Conservation (phyloP, 371 early-diverging fungal genomes). For the Apophysomyces trapeziformis region DNA sequence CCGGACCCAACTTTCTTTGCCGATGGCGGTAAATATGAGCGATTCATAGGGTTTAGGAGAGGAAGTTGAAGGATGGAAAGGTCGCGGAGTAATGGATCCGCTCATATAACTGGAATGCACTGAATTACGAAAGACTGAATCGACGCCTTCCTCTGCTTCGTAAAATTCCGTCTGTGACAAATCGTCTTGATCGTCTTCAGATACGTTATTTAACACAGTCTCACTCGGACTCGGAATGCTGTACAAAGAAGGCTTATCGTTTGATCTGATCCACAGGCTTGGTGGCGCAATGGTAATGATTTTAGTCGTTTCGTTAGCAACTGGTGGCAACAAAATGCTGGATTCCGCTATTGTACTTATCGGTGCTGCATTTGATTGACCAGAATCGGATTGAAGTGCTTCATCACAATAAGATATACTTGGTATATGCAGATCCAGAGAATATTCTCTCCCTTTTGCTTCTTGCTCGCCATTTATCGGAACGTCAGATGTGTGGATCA, state of each 20-base stretch:
- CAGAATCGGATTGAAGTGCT: slow-evolving; percentile 52
- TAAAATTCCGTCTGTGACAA: slow-evolving; percentile 38
- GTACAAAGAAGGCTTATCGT: slow-evolving; percentile 20
- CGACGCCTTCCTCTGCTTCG: slow-evolving; percentile 31
- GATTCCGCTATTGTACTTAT: slow-evolving; percentile 34
- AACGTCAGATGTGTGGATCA: slow-evolving; percentile 53
- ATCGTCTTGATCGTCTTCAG: slow-evolving; percentile 19
- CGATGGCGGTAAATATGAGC: slow-evolving; percentile 43
- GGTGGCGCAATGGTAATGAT: slow-evolving; percentile 45
- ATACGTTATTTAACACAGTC: slow-evolving; percentile 20
- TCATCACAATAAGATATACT: slow-evolving; percentile 65
- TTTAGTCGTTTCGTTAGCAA: slow-evolving; percentile 45
- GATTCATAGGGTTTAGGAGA: slow-evolving; percentile 38
- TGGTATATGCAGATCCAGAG: slow-evolving; percentile 60
- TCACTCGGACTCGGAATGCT: slow-evolving; percentile 26
- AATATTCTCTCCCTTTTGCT: slow-evolving; percentile 41
- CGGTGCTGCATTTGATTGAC: slow-evolving; percentile 1
- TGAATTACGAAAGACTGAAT: slow-evolving; percentile 20
- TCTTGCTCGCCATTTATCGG: neutral
- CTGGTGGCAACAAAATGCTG: slow-evolving; percentile 42
- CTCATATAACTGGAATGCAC: slow-evolving; percentile 32
- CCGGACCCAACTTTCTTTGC: slow-evolving; percentile 42
- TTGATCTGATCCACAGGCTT: slow-evolving; percentile 40
- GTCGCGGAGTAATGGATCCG: slow-evolving; percentile 37
- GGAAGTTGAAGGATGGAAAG: neutral